Base-by-base conservation (phyloP, 1,284 basidiomycete species). In the Pyrrhoderma noxium region DNA sequence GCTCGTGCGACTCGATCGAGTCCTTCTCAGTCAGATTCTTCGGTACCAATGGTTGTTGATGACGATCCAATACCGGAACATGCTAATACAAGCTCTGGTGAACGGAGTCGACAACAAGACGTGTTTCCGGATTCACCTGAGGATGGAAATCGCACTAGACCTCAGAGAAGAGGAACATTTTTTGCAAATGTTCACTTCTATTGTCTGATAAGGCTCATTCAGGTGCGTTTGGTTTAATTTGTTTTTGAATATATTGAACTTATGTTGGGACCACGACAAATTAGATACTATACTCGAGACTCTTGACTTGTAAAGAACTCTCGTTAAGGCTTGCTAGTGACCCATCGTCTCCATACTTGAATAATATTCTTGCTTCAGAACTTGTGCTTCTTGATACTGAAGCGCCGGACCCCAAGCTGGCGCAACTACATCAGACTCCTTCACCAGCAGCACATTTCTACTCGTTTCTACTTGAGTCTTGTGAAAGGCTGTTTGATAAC, bases 141-240 rank as follows among this genome's bases (percentile, higher is more conserved):
- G 61, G 21, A 40, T 16, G 14, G 34, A 56, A 62, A 53, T 41
- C 53, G 3, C 58, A 65, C 2, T 62, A 73, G 23, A 69, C 14
- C 16, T 22, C n/a, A 5, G 14, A 5, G 27, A 31, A 74, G 37
- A 74, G 73, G 57, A 75, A 80, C 57, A 76, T 93, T 97, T 69
- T 97, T 93, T 69, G 83, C 85, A 57, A 97, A 95, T 68, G 91
- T 89, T 34, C 76, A 82, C 38, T 91, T 92, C 63, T 99, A 96
- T 70, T 79, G 83, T 11, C 71, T 96, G 41, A 68, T 96, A 61
- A 80, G 94, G 36, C 71, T 95, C 42, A 67, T 96, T 22, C 86
- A 94, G 78, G 92, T 92, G 54, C 48, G 77, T 66, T 18, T 41
- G 19, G 13, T 40, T 48, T 22, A 1, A 22, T 37, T 49, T 27